These are phyloP conservation scores for Hypoxylon sp. DNA, from an alignment of 2,329 filamentous ascomycete genomes.

Conservation along the genomic window DNA sequence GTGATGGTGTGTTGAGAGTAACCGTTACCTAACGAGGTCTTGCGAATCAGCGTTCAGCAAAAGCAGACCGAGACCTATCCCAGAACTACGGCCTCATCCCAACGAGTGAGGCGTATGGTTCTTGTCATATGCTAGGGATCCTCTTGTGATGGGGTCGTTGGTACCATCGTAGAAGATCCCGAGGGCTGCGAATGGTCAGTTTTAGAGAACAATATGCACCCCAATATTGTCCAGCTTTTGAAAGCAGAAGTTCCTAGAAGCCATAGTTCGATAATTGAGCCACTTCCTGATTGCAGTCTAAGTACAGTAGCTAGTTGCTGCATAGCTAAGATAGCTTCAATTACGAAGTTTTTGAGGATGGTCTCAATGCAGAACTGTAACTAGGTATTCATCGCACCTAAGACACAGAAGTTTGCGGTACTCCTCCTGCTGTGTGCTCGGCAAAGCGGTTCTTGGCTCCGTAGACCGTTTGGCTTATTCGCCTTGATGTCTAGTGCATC, in stretches of 20 bases:
- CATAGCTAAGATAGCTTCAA: neutral
- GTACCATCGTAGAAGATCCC: constrained; percentile 14
- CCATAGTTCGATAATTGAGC: too few relatives aligned
- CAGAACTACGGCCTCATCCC: neutral
- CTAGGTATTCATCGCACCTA: neutral
- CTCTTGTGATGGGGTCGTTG: constrained; percentile 10
- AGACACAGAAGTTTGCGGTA: neutral
- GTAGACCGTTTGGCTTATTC: neutral
- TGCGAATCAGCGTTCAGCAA: constrained; percentile 5
- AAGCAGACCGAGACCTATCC: neutral
- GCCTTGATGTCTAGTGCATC: neutral
- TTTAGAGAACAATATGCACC: neutral
- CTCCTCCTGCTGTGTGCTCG: constrained; percentile 4
- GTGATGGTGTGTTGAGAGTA: neutral
- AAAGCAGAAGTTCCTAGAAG: constrained; percentile 1
- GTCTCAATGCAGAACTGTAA: constrained; percentile 1
- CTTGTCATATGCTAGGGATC: neutral
- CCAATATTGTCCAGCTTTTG: neutral
- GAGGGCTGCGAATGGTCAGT: constrained; percentile 8
- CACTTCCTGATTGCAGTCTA: constrained; percentile 4
- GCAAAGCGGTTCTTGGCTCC: neutral
- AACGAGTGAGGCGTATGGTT: neutral
- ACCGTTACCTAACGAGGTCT: neutral
- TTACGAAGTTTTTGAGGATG: constrained; percentile 1
- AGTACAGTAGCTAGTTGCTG: neutral